Evolutionary conservation across 352 stramenopile species (phyloP), one percentile per base, ranked within the genome.

Genomic region (Pythium coloratum): DNA sequence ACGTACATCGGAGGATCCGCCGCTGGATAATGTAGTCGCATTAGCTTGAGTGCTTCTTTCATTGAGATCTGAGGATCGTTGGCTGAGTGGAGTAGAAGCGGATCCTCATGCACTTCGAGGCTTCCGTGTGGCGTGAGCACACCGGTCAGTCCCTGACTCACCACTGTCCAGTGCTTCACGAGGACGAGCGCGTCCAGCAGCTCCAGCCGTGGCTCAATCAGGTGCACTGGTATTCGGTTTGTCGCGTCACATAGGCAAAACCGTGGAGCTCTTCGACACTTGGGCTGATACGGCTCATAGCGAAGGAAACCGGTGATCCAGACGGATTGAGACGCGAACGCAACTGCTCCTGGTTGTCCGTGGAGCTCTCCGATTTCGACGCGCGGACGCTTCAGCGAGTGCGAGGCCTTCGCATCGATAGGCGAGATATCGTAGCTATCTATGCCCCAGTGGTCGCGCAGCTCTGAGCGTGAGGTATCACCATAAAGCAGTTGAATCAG

Each of bases 131-230:
- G 28, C 28, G 49, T 24, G 26, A 55, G 6, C 3, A 38, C n/a
- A 13, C 56, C 58, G 5, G 66, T 50, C 18, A 8, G n/a, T 6
- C 46, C n/a, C 13, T 12, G 49, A 3, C 13, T 60, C 20, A 92
- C 72, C 16, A 84, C 62, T n/a, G 76, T 78, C 82, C 85, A 91
- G 8, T 33, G 47, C 56, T 89, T 87, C 1, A 92, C 60, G 9
- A 89, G 72, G 10, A 92, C 73, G n/a, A 89, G 63, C 20, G 78
- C 72, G 62, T 81, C 70, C 6, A 90, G 65, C 7, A 76, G 28
- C 50, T 72, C 55, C 3, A 75, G 62, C 33, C 59, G 56, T 13
- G 82, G 81, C 5, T 76, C 64, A 7, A 87, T n/a, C 9, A 93
- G 50, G 9, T 75, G 72, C 55, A 77, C 73, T 18, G 63, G 65